These are phyloP conservation scores for Hypoxylon sp. DNA, from an alignment of 2,329 filamentous ascomycete species.

Conservation along the genomic window DNA sequence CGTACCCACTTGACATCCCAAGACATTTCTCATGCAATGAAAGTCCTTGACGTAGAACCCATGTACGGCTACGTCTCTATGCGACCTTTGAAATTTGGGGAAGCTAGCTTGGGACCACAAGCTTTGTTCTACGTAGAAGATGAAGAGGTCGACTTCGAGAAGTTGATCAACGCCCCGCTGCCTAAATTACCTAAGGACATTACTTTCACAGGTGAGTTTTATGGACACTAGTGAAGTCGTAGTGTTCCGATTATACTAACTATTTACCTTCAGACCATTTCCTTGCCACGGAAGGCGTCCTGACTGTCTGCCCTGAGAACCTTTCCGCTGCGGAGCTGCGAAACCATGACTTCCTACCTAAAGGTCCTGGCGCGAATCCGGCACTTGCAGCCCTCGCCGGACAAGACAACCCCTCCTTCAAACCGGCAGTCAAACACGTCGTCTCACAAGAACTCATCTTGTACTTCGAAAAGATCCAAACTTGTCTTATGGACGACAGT, in stretches of 20 bases:
- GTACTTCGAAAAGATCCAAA: conserved; percentile 96
- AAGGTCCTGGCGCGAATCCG: conserved; percentile 89
- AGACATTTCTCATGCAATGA: conserved; percentile 88
- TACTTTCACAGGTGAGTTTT: conserved; percentile 82
- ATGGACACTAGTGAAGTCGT: not conserved
- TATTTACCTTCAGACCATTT: conserved; percentile 79
- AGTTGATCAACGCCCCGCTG: conserved; percentile 95
- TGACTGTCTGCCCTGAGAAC: conserved; percentile 96
- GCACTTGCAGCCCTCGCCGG: conserved; percentile 87
- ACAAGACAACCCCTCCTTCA: conserved; percentile 85
- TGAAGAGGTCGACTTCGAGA: conserved; percentile 98
- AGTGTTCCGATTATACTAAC: conserved; percentile 22
- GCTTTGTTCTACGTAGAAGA: conserved; percentile 98
- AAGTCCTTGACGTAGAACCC: conserved; percentile 91
- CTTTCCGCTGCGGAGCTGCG: conserved; percentile 88
- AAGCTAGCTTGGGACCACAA: conserved; percentile 93
- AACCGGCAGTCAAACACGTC: conserved; percentile 94
- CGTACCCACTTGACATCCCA: conserved; percentile 90
- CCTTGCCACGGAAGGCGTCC: conserved; percentile 97
- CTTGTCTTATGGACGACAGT: conserved; percentile 87
- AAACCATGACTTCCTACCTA: conserved; percentile 87
- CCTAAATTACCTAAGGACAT: conserved; percentile 96
- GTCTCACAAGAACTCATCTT: conserved; percentile 95
- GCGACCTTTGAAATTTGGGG: conserved; percentile 88
- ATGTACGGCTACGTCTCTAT: conserved; percentile 97